These are phyloP conservation scores for Rhododendron kiyosumense DNA, from an alignment of 148 eudicot species.

Conservation along the genomic window DNA sequence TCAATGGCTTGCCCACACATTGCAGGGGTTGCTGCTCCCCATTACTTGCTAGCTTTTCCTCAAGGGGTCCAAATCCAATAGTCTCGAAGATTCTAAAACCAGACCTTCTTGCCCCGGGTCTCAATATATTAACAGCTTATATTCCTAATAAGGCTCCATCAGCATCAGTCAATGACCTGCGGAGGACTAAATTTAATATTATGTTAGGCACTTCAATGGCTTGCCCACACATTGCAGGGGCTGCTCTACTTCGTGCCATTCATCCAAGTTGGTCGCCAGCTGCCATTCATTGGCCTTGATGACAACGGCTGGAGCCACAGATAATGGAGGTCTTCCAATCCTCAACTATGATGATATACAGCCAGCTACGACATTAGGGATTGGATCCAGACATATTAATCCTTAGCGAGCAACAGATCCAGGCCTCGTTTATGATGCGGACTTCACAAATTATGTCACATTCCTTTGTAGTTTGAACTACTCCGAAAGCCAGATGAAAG, in stretches of 20 bases:
- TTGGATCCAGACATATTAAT: slow-evolving; percentile 8
- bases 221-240: no score
- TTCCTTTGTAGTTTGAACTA: not conserved
- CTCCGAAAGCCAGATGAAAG: not conserved
- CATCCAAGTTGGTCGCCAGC: no score
- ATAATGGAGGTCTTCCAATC: not conserved
- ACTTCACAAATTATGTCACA: not conserved
- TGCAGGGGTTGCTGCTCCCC: no score
- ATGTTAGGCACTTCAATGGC: not conserved
- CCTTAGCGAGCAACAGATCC: not conserved
- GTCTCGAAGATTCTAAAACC: not conserved
- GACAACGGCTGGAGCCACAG: not conserved
- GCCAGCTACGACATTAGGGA: not conserved
- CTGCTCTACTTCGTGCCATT: no score
- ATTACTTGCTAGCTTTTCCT: not conserved
- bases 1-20: no score
- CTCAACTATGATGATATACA: not conserved
- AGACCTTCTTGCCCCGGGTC: not conserved
- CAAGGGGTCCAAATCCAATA: not conserved
- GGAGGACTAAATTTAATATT: not conserved
- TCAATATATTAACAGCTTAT: no score
- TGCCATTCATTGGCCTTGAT: not conserved
- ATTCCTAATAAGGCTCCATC: no score
- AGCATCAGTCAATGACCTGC: not conserved
- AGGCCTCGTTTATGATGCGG: slow-evolving; percentile 1